Conservation (phyloP, 352 stramenopile genomes). For the Phytopythium vexans region DNA sequence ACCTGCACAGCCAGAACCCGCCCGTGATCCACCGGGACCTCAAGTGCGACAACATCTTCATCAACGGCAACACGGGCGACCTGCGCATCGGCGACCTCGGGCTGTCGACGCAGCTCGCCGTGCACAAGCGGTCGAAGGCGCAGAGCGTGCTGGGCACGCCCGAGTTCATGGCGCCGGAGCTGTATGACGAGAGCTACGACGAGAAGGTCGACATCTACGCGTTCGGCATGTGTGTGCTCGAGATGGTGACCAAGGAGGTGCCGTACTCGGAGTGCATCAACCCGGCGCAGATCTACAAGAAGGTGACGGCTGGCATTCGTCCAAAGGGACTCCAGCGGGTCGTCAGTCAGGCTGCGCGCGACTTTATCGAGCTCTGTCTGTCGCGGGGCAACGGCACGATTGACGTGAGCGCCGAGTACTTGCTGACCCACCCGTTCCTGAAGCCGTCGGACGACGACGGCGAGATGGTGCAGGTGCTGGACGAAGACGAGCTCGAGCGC, state of each 20-base stretch:
- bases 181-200: conserved; percentile 98
- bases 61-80: conserved; percentile 97
- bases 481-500: conserved; percentile 63
- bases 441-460: conserved; percentile 77
- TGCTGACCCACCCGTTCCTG: conserved; percentile 72
- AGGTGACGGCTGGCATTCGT: conserved; percentile 83
- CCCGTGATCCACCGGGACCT: conserved; percentile 93
- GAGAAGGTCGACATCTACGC: conserved; percentile 98
- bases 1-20: conserved; percentile 88
- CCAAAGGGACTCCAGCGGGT: conserved; percentile 70
- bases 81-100: conserved; percentile 97
- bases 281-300: conserved; percentile 90
- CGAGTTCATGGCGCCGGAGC: conserved; percentile 99
- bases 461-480: conserved; percentile 70
- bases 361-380: conserved; percentile 85
- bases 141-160: conserved; percentile 97
- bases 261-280: conserved; percentile 97
- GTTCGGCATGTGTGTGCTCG: conserved; percentile 99
- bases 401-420: conserved; percentile 79
- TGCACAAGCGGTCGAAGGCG: conserved; percentile 72
- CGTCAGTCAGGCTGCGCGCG: conserved; percentile 61
- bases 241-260: conserved; percentile 99
- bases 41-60: conserved; percentile 98
- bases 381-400: conserved; percentile 76
- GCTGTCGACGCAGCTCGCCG: conserved; percentile 79